phyloP scores from a whole-genome alignment of 768 basidiomycete species.

The Leccinum obscurum region DNA sequence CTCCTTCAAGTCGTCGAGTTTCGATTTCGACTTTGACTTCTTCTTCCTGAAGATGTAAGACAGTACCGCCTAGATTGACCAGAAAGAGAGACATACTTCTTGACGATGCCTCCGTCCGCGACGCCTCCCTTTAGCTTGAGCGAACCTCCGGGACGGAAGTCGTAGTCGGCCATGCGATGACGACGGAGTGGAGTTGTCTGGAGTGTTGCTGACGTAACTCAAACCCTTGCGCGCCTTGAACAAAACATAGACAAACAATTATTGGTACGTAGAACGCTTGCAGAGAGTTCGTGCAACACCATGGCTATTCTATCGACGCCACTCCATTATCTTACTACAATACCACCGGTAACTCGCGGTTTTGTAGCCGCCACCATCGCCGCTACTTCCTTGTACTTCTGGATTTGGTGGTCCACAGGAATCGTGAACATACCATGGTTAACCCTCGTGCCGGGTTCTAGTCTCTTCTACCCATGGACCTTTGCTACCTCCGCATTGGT shows the following conservation, averaged over 20 bases:
- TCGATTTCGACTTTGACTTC: slow-evolving; percentile 72
- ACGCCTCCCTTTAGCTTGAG: slow-evolving; percentile 89
- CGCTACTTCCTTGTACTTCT: slow-evolving; percentile 60
- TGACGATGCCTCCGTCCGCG: slow-evolving; percentile 74
- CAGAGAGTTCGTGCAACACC: neutral
- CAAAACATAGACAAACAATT: slow-evolving; percentile 30
- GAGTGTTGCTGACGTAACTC: slow-evolving; percentile 33
- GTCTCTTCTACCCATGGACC: slow-evolving; percentile 90
- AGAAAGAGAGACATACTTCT: slow-evolving; percentile 59
- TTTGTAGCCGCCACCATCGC: slow-evolving; percentile 64
- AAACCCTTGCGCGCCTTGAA: slow-evolving; percentile 8
- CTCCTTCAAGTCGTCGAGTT: slow-evolving; percentile 46
- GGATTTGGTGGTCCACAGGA: slow-evolving; percentile 57
- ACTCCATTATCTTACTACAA: slow-evolving; percentile 62
- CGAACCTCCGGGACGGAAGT: slow-evolving; percentile 81
- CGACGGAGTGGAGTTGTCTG: slow-evolving; percentile 15
- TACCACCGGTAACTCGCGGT: slow-evolving; percentile 76
- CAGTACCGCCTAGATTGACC: neutral
- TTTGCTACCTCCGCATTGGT: slow-evolving; percentile 87
- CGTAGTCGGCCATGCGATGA: slow-evolving; percentile 74
- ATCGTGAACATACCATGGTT: slow-evolving; percentile 60
- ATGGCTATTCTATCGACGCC: slow-evolving; percentile 83
- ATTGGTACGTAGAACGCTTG: neutral
- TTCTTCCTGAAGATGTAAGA: slow-evolving; percentile 62
- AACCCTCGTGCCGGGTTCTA: slow-evolving; percentile 77